These are phyloP conservation scores for Picea sitchensis DNA, from an alignment of 75 land plant genomes.

Conservation along the genomic window DNA sequence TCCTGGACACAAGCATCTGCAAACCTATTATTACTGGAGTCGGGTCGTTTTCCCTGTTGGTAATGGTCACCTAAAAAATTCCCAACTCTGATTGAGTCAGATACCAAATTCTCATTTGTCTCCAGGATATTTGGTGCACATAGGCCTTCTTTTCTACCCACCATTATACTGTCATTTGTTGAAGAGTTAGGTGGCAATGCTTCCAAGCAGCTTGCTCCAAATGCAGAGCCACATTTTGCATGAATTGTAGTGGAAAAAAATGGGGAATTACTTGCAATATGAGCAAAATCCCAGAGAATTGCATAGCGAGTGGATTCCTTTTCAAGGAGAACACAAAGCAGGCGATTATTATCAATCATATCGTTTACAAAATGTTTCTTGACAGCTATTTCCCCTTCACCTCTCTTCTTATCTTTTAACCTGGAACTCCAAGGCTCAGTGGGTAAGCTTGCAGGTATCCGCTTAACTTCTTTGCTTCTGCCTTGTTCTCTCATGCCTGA, in stretches of 20 bases:
- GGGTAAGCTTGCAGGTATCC: conserved; percentile 20
- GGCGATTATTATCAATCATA: conserved; percentile 55
- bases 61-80: no score
- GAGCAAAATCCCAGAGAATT: conserved; percentile 19
- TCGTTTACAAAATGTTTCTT: conserved; percentile 48
- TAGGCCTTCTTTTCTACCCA: background rate
- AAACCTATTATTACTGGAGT: no score
- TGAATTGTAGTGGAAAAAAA: background rate
- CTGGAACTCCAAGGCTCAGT: conserved; percentile 68
- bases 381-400: conserved; percentile 50
- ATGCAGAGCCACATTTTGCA: background rate
- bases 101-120: background rate
- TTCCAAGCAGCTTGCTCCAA: background rate
- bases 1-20: no score
- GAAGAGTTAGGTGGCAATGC: background rate
- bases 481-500: no score
- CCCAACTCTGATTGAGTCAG: no score
- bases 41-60: no score
- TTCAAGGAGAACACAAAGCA: conserved; percentile 39
- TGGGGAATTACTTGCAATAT: no score
- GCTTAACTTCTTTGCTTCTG: no score
- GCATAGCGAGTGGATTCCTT: conserved; percentile 20
- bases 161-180: background rate
- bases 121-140: background rate
- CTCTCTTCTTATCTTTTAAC: conserved; percentile 53